Percentiles rank a stretch among this genome's conserved stretches.
phyloP scores from a whole-genome alignment of 805 yeast genomes.

The Candida saitoana region DNA sequence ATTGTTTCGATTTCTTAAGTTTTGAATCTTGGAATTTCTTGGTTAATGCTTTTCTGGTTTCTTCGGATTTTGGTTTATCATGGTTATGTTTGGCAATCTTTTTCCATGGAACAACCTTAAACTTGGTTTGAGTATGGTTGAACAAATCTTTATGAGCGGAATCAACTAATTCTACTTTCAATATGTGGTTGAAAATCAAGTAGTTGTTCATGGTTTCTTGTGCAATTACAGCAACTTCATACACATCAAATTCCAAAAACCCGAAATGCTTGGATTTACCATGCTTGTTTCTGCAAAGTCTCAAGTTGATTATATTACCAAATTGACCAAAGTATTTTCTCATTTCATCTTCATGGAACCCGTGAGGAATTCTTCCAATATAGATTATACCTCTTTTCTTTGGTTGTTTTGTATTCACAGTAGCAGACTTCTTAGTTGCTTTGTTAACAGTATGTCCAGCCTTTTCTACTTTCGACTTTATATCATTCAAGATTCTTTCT shows the following conservation, averaged over 20 bases:
- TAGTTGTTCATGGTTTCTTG: slow-evolving; percentile 96
- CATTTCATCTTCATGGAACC: slow-evolving; percentile 81
- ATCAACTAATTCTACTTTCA: slow-evolving; percentile 58
- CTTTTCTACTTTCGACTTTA: slow-evolving; percentile 15
- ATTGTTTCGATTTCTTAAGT: slow-evolving; percentile 43
- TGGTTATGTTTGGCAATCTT: slow-evolving; percentile 49
- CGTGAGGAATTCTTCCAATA: slow-evolving; percentile 89
- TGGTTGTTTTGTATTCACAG: slow-evolving; percentile 11
- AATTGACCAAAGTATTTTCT: slow-evolving; percentile 83
- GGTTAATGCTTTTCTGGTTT: slow-evolving; percentile 53
- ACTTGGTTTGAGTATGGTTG: slow-evolving; percentile 51
- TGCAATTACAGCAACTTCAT: slow-evolving; percentile 80
- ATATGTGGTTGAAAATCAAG: slow-evolving; percentile 78
- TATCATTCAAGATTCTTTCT: slow-evolving; percentile 22
- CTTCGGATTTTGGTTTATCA: slow-evolving; percentile 55
- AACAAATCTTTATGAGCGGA: slow-evolving; percentile 57
- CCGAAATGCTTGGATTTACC: slow-evolving; percentile 92
- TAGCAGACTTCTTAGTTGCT: slow-evolving; percentile 10
- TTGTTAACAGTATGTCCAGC: slow-evolving; percentile 23
- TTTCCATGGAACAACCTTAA: slow-evolving; percentile 56
- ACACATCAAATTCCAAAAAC: slow-evolving; percentile 73
- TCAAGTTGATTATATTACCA: slow-evolving; percentile 75
- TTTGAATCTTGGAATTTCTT: slow-evolving; percentile 41
- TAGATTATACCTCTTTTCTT: slow-evolving; percentile 66
- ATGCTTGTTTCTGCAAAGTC: slow-evolving; percentile 82